Percentiles rank a stretch among this genome's conserved stretches.
These are phyloP conservation scores for Alloteropsis semialata DNA, from an alignment of 176 grass and related monocot species.

Conservation along the genomic window DNA sequence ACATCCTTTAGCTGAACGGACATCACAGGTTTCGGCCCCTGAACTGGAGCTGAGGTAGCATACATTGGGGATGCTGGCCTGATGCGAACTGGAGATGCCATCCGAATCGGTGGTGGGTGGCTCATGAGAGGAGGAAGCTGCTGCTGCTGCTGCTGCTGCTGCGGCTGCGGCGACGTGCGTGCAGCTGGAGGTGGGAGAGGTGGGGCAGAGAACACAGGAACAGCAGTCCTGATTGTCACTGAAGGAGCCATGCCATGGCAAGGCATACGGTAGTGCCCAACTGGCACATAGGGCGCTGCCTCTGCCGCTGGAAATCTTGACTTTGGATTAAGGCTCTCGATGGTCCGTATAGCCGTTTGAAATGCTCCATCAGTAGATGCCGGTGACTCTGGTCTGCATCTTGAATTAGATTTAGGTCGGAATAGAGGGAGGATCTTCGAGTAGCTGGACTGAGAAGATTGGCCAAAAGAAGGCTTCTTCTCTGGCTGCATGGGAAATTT, in stretches of 20 bases:
- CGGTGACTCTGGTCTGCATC: conserved; percentile 56
- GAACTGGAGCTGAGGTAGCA: conserved; percentile 38
- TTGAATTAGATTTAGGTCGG: conserved; percentile 63
- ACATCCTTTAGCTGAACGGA: conserved; percentile 72
- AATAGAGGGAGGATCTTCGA: conserved; percentile 96
- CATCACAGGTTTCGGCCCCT: conserved; percentile 36
- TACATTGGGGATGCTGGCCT: conserved; percentile 70
- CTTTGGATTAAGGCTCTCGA: conserved; percentile 41
- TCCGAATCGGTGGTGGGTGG: conserved; percentile 56
- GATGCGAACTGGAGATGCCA: conserved; percentile 85
- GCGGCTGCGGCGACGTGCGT: conserved; percentile 31
- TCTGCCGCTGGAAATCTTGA: conserved; percentile 72
- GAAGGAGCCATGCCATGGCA: conserved; percentile 92
- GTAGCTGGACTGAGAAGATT: conserved; percentile 61
- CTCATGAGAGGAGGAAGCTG: conserved; percentile 73
- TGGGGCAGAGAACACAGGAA: conserved; percentile 97
- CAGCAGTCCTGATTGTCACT: conserved; percentile 83
- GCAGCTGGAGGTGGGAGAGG: conserved; percentile 66
- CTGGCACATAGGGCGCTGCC: conserved; percentile 91
- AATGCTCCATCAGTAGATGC: conserved; percentile 36
- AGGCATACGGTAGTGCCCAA: conserved; percentile 62
- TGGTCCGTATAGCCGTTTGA: conserved; percentile 16
- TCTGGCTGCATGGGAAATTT: conserved; percentile 87
- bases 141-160: conserved; percentile 50
- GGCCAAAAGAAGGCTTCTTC: conserved; percentile 50